These are phyloP conservation scores for Obelidium mucronatum DNA, from an alignment of 192 early-diverging fungal species.

Conservation along the genomic window DNA sequence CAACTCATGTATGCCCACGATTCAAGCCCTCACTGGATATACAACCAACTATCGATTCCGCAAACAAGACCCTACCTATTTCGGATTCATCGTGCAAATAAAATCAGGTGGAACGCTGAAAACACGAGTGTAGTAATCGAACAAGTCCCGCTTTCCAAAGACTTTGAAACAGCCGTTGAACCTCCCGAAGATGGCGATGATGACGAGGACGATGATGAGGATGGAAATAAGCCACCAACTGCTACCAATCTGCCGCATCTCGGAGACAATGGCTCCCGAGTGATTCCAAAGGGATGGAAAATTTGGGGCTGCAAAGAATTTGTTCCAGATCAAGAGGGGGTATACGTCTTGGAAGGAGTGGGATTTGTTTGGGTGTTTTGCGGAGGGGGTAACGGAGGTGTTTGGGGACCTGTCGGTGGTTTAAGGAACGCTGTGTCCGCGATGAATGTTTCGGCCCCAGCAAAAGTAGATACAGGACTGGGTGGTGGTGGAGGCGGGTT, in stretches of 20 bases:
- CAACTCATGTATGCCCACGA: not conserved
- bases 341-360: conserved; percentile 22
- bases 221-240: conserved; percentile 11
- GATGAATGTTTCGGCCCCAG: not conserved
- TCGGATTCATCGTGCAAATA: conserved; percentile 9
- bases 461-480: conserved; percentile 21
- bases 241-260: not conserved
- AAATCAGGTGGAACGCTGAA: not conserved
- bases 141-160: not conserved
- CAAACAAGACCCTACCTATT: conserved; percentile 14
- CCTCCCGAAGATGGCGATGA: not conserved
- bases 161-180: conserved; percentile 10
- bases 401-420: not conserved
- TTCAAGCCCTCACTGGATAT: not conserved
- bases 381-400: not conserved
- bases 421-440: not conserved
- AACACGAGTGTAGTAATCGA: conserved; percentile 10
- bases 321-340: not conserved
- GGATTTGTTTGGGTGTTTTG: conserved; percentile 23
- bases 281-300: conserved; percentile 1
- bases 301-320: conserved; percentile 1
- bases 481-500: not conserved
- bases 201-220: conserved; percentile 12
- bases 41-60: not conserved
- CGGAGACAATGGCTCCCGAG: not conserved